Percentiles rank a stretch among this genome's conserved stretches.
phyloP scores from a whole-genome alignment of 164 flowering plant species.

The Buxus sempervirens region DNA sequence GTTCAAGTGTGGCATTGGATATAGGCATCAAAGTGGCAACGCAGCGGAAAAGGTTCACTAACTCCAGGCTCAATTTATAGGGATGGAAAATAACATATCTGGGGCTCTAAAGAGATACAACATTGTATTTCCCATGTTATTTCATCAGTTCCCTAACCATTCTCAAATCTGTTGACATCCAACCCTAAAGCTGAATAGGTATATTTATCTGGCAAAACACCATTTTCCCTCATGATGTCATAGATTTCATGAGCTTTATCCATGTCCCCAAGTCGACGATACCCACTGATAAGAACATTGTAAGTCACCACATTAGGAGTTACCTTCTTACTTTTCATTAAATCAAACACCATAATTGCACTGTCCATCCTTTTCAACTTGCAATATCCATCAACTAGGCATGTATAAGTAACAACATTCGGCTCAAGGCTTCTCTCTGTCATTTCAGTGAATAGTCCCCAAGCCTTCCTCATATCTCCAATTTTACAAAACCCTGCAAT shows the following conservation, averaged over 20 bases:
- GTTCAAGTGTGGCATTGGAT: too few species aligned
- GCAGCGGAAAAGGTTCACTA: too few species aligned
- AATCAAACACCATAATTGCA: constrained; percentile 18
- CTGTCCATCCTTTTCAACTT: constrained; percentile 25
- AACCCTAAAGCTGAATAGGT: constrained; percentile 3
- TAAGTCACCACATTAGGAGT: constrained; percentile 33
- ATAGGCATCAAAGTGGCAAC: too few species aligned
- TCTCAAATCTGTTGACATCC: neutral
- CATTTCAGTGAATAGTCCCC: constrained; percentile 30
- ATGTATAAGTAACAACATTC: constrained; percentile 38
- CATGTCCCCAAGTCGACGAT: constrained; percentile 15
- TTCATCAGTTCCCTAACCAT: neutral
- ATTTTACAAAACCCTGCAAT: constrained; percentile 34
- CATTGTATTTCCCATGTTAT: too few species aligned
- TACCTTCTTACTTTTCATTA: constrained; percentile 24
- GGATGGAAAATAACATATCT: too few species aligned
- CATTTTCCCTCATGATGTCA: constrained; percentile 28
- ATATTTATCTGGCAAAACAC: constrained; percentile 19
- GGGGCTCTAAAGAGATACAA: too few species aligned
- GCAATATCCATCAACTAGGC: constrained; percentile 36
- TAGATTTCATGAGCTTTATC: constrained; percentile 23
- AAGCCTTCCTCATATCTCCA: constrained; percentile 31
- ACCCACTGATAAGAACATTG: constrained; percentile 25
- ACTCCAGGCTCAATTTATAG: too few species aligned
- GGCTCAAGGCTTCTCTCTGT: constrained; percentile 17